Conservation (phyloP, 768 basidiomycete species). For the Jaapia argillacea region DNA sequence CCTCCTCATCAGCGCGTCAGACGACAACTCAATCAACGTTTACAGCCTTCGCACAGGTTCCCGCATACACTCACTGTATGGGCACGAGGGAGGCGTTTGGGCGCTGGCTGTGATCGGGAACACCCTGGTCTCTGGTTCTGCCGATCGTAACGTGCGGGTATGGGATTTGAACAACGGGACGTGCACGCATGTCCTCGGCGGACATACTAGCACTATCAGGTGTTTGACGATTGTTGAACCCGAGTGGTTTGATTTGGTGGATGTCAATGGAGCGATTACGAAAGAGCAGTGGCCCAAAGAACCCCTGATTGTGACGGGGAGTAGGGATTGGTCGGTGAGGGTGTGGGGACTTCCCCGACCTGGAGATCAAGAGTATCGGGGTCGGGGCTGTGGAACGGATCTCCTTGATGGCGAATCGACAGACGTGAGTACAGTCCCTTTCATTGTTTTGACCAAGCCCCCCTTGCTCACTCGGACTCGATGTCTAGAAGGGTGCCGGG, state of each 20-base stretch:
- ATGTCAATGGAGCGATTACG: not conserved
- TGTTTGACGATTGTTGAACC: constrained; percentile 49
- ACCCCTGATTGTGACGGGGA: too few relatives aligned
- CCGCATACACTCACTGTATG: too few relatives aligned
- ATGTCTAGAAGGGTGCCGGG: constrained; percentile 45
- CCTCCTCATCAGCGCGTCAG: too few relatives aligned
- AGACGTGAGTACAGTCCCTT: constrained; percentile 46
- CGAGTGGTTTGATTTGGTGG: constrained; percentile 33
- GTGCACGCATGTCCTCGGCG: constrained; percentile 47
- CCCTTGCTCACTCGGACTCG: constrained; percentile 44
- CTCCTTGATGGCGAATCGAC: not conserved
- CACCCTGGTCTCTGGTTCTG: constrained; percentile 44
- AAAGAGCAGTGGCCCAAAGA: not conserved
- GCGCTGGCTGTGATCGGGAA: too few relatives aligned
- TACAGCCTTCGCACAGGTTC: too few relatives aligned
- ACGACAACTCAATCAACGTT: too few relatives aligned
- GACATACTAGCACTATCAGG: constrained; percentile 46
- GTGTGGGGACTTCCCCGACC: too few relatives aligned
- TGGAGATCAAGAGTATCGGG: too few relatives aligned
- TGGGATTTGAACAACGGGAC: constrained; percentile 61
- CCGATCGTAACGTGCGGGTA: constrained; percentile 45
- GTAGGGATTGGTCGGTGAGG: too few relatives aligned
- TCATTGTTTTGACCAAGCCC: constrained; percentile 42
- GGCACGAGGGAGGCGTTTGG: too few relatives aligned
- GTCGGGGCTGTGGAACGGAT: too few relatives aligned